Conservation (phyloP, 306 rosid genomes). For the Malus sylvestris region DNA sequence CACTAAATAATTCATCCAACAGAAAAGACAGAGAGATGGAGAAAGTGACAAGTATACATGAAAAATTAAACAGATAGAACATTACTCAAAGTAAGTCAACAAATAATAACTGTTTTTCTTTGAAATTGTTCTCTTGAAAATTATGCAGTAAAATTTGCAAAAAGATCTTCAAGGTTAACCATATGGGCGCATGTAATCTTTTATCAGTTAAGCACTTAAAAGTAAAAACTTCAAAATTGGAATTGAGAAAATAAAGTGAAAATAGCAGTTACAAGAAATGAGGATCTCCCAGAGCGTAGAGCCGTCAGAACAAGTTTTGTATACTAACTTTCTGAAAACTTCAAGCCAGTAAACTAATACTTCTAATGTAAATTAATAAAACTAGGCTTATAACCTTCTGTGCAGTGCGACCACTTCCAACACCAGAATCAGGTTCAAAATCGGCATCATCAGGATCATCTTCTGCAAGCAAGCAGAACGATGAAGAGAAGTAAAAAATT, state of each 20-base stretch:
- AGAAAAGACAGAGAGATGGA: not conserved
- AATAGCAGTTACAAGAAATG: not conserved
- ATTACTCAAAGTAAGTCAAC: not conserved
- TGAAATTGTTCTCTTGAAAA: not conserved
- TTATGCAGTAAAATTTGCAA: not conserved
- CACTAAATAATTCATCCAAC: not conserved
- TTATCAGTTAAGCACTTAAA: not conserved
- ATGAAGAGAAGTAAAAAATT: not conserved
- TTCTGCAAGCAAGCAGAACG: constrained; percentile 45
- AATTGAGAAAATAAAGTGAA: not conserved
- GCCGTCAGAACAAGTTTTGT: not conserved
- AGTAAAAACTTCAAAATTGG: not conserved
- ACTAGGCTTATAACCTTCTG: constrained; percentile 53
- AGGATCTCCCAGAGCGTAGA: not conserved
- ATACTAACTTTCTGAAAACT: not conserved
- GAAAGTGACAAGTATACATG: not conserved
- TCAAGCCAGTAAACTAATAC: not conserved
- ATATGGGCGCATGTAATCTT: not conserved
- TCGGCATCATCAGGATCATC: constrained; percentile 97
- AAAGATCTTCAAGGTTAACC: not conserved
- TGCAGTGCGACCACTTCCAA: constrained; percentile 45
- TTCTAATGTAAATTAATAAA: constrained; percentile 4
- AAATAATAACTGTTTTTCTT: not conserved
- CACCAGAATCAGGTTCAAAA: constrained; percentile 69
- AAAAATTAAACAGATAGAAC: not conserved